Evolutionary conservation across 2,329 filamentous ascomycete genomes (phyloP), one percentile per base, ranked within the genome.

Genomic region (Sporothrix luriei): DNA sequence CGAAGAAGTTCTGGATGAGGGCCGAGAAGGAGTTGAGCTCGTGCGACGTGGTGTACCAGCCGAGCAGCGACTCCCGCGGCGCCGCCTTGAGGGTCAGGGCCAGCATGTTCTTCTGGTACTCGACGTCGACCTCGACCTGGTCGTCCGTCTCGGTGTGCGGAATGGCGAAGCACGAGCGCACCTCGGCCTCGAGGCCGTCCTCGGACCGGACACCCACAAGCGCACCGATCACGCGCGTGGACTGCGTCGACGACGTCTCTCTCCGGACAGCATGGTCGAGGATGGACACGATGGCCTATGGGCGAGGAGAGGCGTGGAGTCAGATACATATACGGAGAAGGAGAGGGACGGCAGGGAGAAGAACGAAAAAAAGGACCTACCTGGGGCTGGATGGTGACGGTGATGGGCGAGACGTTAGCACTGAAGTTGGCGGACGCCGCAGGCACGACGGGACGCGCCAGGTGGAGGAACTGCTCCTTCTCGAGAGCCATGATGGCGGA

Each of bases 31-130:
- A 97, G 88, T 99, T 98, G 78, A 99, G 88, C 82, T 98, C 94
- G 80, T 92, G 90, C 78, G 91, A 94, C 65, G 95, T 99, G 73
- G 95, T 97, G 84, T 99, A 99, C 95, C 95, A 99, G 78, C 95
- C 95, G 72, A 99, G 91, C 71, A 99, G 88, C 68, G 93, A 89
- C 82, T 99, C 95, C 81, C 93, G 92, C 66, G 95, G 95, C 80
- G 93, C 91, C 70, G 94, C 94, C 83, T 94, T 94, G 75, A 98
- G 89, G 80, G 97, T 94, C 76, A 99, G 85, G 71, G 92, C 91
- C 70, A 98, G 90, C 95, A 99, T 99, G 81, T 94, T 94, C 88
- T 98, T 98, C 84, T 99, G 95, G 83, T 98, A 99, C 82, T 99
- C 95, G 87, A 99, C 97, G 80, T 99, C 95, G 74, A 99, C 95